These are phyloP conservation scores for Aspergillus novofumigatus DNA, from an alignment of 2,329 filamentous ascomycete species.

Conservation along the genomic window DNA sequence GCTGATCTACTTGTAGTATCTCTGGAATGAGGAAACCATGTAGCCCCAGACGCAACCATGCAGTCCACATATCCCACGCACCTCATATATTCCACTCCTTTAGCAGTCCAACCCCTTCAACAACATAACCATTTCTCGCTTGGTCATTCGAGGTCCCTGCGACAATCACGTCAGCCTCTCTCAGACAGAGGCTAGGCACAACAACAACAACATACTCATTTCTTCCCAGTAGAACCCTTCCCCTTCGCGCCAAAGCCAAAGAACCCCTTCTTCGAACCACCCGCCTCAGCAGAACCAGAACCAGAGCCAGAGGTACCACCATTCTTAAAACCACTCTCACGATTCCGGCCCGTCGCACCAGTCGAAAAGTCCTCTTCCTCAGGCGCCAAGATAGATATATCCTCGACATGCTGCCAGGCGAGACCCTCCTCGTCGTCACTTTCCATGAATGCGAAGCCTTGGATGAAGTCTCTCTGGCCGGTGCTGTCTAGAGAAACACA, in stretches of 20 bases:
- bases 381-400: background rate
- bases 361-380: background rate
- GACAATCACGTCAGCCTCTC: background rate
- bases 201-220: background rate
- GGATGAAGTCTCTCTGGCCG: background rate
- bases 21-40: no score
- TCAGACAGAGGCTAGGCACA: accelerated
- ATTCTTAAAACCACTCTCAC: background rate
- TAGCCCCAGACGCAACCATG: background rate
- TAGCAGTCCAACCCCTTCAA: background rate
- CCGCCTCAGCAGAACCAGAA: no score
- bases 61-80: background rate
- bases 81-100: background rate
- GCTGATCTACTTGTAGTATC: background rate
- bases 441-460: background rate
- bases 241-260: background rate
- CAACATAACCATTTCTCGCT: background rate
- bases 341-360: background rate
- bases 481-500: background rate
- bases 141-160: background rate
- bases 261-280: no score
- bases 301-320: no score
- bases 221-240: background rate
- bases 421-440: constrained; percentile 7
- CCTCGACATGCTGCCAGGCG: constrained; percentile 12